Evolutionary conservation across 2,329 filamentous ascomycete genomes (phyloP).

Genomic region (Talaromyces verruculosus): DNA sequence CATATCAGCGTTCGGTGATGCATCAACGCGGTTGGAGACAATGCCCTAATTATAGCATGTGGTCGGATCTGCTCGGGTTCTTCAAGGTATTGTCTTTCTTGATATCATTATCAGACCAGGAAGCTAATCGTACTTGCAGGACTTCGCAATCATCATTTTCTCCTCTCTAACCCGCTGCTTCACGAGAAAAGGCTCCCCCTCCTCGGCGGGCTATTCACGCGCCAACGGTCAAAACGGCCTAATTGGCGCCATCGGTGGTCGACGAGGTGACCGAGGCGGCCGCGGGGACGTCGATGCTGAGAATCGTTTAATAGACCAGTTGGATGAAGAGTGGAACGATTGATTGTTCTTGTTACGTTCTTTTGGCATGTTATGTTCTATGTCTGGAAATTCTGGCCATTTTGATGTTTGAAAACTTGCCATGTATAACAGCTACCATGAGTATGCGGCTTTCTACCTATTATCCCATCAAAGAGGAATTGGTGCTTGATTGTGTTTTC

Average conservation of each 20-base stretch:
- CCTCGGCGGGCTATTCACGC: conserved; percentile 37
- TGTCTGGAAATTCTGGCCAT: background rate
- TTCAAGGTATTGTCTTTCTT: conserved; percentile 62
- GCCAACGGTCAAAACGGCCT: conserved; percentile 34
- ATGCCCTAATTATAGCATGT: conserved; percentile 88
- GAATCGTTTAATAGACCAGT: conserved; percentile 89
- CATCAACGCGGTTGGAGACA: conserved; percentile 95
- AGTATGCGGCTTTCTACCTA: no score
- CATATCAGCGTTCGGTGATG: conserved; percentile 92
- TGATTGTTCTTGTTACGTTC: conserved; percentile 23
- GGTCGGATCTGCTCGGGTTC: conserved; percentile 84
- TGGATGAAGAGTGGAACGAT: conserved; percentile 97
- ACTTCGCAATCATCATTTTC: conserved; percentile 49
- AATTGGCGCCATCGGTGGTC: conserved; percentile 39
- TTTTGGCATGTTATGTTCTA: background rate
- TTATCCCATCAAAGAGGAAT: no score
- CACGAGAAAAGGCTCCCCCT: conserved; percentile 36
- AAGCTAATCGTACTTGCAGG: conserved; percentile 33
- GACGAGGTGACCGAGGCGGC: conserved; percentile 38
- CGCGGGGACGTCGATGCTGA: conserved; percentile 69
- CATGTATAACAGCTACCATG: background rate
- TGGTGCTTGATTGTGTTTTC: no score
- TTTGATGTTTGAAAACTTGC: background rate
- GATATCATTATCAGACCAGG: no score
- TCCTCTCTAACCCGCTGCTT: conserved; percentile 46